Evolutionary conservation across 495 filamentous ascomycete species (phyloP).

Genomic region (Penicillium argentinense): DNA sequence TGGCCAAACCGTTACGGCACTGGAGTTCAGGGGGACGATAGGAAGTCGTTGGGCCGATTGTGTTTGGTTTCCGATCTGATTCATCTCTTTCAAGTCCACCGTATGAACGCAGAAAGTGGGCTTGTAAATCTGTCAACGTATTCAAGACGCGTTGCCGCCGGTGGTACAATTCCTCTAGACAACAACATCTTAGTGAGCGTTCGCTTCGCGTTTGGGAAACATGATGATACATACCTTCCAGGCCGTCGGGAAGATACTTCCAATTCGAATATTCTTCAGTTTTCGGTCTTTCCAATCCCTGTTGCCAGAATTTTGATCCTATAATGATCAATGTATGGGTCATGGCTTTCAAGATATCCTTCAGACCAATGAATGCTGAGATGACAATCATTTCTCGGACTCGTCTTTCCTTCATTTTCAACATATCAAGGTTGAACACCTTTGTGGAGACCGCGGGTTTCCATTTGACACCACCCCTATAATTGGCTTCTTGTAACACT

Average conservation of each 20-base stretch:
- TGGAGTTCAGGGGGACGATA: conserved; percentile 42
- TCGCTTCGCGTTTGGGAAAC: too few species aligned
- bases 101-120: conserved; percentile 71
- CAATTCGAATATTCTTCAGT: conserved; percentile 50
- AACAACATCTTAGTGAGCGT: conserved; percentile 5
- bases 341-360: conserved; percentile 24
- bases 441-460: neutral
- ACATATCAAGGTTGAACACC: conserved; percentile 6
- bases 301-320: conserved; percentile 64
- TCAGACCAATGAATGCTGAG: conserved; percentile 28
- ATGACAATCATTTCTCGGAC: conserved; percentile 42
- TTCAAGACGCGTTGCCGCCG: conserved; percentile 70
- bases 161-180: conserved; percentile 66
- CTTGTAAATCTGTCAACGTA: conserved; percentile 73
- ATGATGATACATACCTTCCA: conserved; percentile 62
- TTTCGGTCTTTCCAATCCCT: conserved; percentile 24
- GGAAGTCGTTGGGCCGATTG: conserved; percentile 11
- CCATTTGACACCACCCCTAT: conserved; percentile 5
- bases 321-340: conserved; percentile 60
- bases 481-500: neutral
- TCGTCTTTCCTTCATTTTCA: conserved; percentile 41
- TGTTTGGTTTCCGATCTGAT: conserved; percentile 9
- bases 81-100: conserved; percentile 36
- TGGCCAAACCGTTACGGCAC: conserved; percentile 76
- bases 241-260: conserved; percentile 69